Evolutionary conservation across 2,329 filamentous ascomycete species (phyloP), one percentile per base, ranked within the genome.

Genomic region (Alternaria gansuensis): DNA sequence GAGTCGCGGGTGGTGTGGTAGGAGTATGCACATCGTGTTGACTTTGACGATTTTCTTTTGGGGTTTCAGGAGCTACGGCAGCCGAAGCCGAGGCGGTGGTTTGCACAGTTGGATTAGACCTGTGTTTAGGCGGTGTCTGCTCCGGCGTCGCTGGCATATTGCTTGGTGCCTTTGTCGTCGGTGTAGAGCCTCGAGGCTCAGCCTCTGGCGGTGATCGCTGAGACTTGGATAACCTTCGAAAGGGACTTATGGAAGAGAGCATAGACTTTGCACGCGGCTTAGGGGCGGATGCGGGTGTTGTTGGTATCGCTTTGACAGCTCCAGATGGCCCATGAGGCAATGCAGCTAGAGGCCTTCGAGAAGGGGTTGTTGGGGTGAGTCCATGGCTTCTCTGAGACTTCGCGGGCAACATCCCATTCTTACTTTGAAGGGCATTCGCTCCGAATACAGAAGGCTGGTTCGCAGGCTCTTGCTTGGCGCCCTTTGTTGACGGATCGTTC

Each of bases 1-100:
- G 44, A 11, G 44, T 36, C n/a, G 31, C 21, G 13, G 44, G 44
- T 48, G 44, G 44, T 48, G 44, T 48, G 3, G 21, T 36, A 5
- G 7, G 21, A n/a, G 8, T 8, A 36, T 34, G 13, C 33, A 21
- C 33, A 21, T 48, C 31, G n/a, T n/a, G 9, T 34, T 48, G 21
- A n/a, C 17, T 3, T 48, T 5, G 13, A 36, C 17, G 4, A 13
- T 24, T 17, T 9, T n/a, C 5, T n/a, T 33, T 23, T 36, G 31
- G 44, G 3, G 4, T n/a, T 7, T 11, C 6, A 5, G 21, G 21
- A 26, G 13, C 31, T 5, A 11, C 5, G 36, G 29, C 34, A 36
- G 17, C 13, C 13, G 17, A 13, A 9, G 13, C n/a, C 17, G 13
- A n/a, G 13, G 14, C 13, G 17, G 37, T 40, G 2, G 31, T n/a